These are phyloP conservation scores for Stenocarpella maydis DNA, from an alignment of 2,329 filamentous ascomycete species.

Conservation along the genomic window DNA sequence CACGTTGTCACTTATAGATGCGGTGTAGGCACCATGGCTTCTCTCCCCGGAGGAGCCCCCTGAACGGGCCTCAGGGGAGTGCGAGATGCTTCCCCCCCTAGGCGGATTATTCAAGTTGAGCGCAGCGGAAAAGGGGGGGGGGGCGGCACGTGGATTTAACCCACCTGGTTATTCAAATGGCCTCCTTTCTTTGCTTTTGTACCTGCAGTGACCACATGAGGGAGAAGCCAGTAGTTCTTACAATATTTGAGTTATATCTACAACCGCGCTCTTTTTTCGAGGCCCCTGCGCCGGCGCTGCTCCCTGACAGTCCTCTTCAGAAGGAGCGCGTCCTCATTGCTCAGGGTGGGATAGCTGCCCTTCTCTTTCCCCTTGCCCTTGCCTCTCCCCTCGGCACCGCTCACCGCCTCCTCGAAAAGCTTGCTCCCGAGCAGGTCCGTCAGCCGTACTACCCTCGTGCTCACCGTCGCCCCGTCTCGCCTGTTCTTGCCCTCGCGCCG, in stretches of 20 bases:
- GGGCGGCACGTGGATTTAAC: too few species aligned
- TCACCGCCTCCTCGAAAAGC: slow-evolving; percentile 69
- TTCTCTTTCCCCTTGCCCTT: slow-evolving; percentile 47
- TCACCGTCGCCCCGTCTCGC: slow-evolving; percentile 90
- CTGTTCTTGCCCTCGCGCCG: slow-evolving; percentile 94
- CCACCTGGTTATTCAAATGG: too few species aligned
- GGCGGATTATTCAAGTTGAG: too few species aligned
- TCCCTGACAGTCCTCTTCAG: slow-evolving; percentile 55
- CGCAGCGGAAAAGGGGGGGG: too few species aligned
- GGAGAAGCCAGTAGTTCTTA: too few species aligned
- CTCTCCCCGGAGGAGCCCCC: too few species aligned
- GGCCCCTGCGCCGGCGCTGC: slow-evolving; percentile 56
- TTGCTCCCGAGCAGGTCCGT: slow-evolving; percentile 76
- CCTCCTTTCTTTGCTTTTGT: too few species aligned
- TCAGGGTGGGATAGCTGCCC: slow-evolving; percentile 49
- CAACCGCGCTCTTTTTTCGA: slow-evolving; percentile 61
- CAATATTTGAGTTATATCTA: slow-evolving; percentile 39
- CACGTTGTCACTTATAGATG: too few species aligned
- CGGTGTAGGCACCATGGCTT: too few species aligned
- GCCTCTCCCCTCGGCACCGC: slow-evolving; percentile 45
- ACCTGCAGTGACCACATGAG: too few species aligned
- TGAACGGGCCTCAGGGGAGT: too few species aligned
- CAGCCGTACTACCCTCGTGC: slow-evolving; percentile 78
- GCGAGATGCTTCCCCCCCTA: too few species aligned
- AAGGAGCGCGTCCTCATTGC: slow-evolving; percentile 57